Base-by-base conservation (phyloP, 192 early-diverging fungal species). In the Coemansia sp. region DNA sequence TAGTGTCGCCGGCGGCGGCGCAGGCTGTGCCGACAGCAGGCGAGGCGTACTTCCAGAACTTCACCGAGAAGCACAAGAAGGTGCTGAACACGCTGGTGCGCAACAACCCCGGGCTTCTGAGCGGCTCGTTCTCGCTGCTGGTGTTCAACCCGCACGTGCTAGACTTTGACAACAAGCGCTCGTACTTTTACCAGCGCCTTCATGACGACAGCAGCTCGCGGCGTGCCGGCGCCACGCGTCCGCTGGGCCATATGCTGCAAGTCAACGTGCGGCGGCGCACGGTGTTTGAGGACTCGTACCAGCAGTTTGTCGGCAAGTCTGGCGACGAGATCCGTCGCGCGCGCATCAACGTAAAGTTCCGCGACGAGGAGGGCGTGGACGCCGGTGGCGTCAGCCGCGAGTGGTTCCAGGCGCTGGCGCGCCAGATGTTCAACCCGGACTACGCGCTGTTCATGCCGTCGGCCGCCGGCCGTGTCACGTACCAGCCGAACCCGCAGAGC, bases 141-240 rank as follows among this genome's bases (percentile, higher is more conserved):
- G 92, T 99, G n/a, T 91, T 91, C 56, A 97, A 97, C 65, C 93
- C 95, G 47, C 97, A 95, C 65, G 92, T 97, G 60, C 81, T 99
- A 40, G 95, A 99, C 62, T 99, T 99, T 80, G 97, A 99, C 82
- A 99, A 97, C 84, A 99, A 99, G 81, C 86, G 95, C 21, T 94
- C 95, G 61, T 99, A 95, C 82, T 98, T 98, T 70, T 88, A 84
- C 56, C 94, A 95, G 69, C 93, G 95, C 55, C 81, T 98, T 48
- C 95, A 95, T 71, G 94, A 96, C 71, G 87, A 91, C 43, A 80
- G 77, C 47, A 50, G 56, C n/a, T 51, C 31, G n/a, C 47, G 53
- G 28, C 43, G 58, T 45, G 44, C 40, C 79, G 88, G 16, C 81
- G 87, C 21, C 81, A 16, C 58, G 35, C 64, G 68, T 4, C 64